Percentiles rank a stretch among this genome's conserved stretches.
phyloP scores from a whole-genome alignment of 179 eudicot genomes.

The Beta lomatogona region DNA sequence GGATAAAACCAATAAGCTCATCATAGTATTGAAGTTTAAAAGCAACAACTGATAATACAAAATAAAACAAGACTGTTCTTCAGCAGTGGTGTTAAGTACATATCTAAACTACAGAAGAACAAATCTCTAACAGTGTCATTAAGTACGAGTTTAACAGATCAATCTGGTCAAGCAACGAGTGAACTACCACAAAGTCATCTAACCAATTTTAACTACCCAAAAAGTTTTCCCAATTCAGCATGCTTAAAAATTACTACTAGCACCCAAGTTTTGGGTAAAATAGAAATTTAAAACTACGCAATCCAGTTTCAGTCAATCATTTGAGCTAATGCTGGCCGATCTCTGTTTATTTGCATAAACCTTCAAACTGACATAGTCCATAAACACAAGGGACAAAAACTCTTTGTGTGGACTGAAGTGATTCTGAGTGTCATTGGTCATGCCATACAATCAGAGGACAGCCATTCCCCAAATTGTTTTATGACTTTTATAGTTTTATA shows the following conservation, averaged over 20 bases:
- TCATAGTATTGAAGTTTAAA: neutral
- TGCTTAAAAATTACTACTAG: neutral
- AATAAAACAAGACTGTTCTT: neutral
- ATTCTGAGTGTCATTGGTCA: neutral
- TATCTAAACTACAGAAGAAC: neutral
- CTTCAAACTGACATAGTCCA: neutral
- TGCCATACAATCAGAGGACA: neutral
- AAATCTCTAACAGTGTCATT: conserved; percentile 2
- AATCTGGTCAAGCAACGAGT: neutral
- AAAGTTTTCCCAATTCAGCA: neutral
- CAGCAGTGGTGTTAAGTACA: neutral
- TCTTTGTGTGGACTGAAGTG: neutral
- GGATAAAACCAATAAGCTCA: conserved; percentile 17
- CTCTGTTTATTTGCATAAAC: neutral
- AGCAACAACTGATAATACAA: neutral
- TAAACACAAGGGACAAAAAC: neutral
- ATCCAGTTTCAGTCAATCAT: conserved; percentile 4
- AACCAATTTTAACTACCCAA: neutral
- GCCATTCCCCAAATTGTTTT: neutral
- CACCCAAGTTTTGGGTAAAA: neutral
- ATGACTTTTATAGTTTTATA: neutral
- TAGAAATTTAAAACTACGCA: neutral
- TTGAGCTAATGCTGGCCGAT: neutral
- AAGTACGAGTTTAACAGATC: neutral
- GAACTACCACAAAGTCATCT: conserved; percentile 1